Evolutionary conservation across 352 stramenopile genomes (phyloP), one percentile per base, ranked within the genome.

Genomic region (Globisporangium parvum): DNA sequence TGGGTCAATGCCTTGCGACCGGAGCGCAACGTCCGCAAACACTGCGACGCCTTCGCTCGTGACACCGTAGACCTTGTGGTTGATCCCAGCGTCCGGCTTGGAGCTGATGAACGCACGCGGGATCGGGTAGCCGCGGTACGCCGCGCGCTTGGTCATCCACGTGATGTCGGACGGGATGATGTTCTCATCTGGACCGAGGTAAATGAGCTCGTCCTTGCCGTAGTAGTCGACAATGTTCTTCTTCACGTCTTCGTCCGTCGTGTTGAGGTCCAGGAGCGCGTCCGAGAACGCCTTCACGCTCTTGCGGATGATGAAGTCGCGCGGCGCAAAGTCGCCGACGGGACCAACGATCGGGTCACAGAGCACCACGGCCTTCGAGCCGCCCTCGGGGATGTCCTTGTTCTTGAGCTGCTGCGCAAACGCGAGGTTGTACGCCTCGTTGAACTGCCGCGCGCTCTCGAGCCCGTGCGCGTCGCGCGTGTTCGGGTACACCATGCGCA

Each of bases 251-350:
- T 85, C 71, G 53, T 90, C 74, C 37, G 69, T 85, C 2, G 81
- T 88, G 73, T 91, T 91, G 44, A 92, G 47, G 63, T 92, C 82
- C 41, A 94, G 59, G 17, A 94, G 59, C 9, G 80, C 80, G 47
- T 92, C 84, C 33, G 90, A 97, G 70, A 99, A 98, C 17, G 94
- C 96, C 77, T 99, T 98, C 51, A 99, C 95, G 47, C 83, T 94
- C 84, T 99, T 99, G 59, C 95, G 85, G 63, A 98, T 93, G 58
- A 92, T 93, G 50, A 90, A 95, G 57, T 95, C 82, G 23, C 83
- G 81, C 23, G 82, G 77, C 10, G 82, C 82, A 52, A 95, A 67
- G 57, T 93, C 81, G 12, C 79, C 85, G 11, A 90, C 60, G 15
- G 79, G 75, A 14, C 80, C 80, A 12, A 87, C 76, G 35, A 87